Evolutionary conservation across 2,329 filamentous ascomycete species (phyloP), one percentile per base, ranked within the genome.

Genomic region (Alternaria gansuensis): DNA sequence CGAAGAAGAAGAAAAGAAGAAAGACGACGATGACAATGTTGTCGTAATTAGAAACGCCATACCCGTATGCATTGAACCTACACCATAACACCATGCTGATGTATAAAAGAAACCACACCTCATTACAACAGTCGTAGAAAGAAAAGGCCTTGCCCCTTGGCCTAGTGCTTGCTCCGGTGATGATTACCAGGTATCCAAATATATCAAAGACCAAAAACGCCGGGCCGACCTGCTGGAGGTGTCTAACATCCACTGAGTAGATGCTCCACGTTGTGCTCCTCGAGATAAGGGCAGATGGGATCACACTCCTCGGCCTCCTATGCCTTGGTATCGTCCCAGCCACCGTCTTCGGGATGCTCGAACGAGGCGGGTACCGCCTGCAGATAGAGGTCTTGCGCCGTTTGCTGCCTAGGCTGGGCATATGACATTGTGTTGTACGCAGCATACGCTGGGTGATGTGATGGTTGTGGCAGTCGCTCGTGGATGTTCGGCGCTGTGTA

Each of bases 61-160:
- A 34, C 44, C 44, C 44, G 33, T 23, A 46, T 46, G 17, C 44
- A 33, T 46, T 23, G 10, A 33, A 13, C 7, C 29, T 29, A 23
- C 17, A 21, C 31, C 29, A 34, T 46, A 46, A 46, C 44, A 46
- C 44, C 44, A 46, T 46, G 44, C 44, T 46, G 44, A 46, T 23
- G 31, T 23, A 23, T 23, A 46, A 33, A 46, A 46, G 29, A 23
- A 39, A 23, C 8, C 36, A 6, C 26, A 2, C 9, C 37, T 24
- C 37, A 40, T 40, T 40, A 40, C 21, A 24, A 40, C 24, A 40
- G 37, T 40, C 37, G 10, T 40, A 40, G 2, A 24, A 24, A 24
- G 21, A 40, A 40, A 40, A 21, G 11, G 5, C 10, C 29, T 31
- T 31, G 29, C 29, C 9, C 29, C 10, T 7, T 31, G 10, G 9